Conservation (phyloP, 169 alveolate species). For the Plasmodium vinckei region DNA sequence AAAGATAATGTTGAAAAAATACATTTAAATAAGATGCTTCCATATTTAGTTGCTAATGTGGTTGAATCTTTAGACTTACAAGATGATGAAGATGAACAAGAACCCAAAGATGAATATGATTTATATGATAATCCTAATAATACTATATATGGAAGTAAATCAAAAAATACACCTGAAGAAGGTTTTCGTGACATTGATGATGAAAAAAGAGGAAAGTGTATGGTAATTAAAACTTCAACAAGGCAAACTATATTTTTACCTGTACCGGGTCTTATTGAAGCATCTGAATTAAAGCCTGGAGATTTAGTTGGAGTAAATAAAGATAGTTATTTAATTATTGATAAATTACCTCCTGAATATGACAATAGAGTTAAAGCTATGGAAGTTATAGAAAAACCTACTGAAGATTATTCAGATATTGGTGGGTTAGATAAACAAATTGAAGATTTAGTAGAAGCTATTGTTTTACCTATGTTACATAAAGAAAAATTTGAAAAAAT, state of each 20-base stretch:
- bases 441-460: constrained; percentile 99
- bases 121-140: constrained; percentile 24
- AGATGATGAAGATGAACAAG: constrained; percentile 70
- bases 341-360: constrained; percentile 99
- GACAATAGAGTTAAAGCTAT: constrained; percentile 99
- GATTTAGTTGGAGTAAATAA: constrained; percentile 99
- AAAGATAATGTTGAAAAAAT: constrained; percentile 96
- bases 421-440: constrained; percentile 99
- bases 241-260: constrained; percentile 98
- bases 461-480: constrained; percentile 99
- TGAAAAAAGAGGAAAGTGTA: constrained; percentile 88
- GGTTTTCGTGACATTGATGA: constrained; percentile 77
- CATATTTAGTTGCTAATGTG: constrained; percentile 98
- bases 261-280: constrained; percentile 97
- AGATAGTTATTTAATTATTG: constrained; percentile 97
- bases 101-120: constrained; percentile 51
- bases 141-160: constrained; percentile 4
- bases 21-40: constrained; percentile 96
- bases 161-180: constrained; percentile 3
- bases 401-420: constrained; percentile 99
- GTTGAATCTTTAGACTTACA: constrained; percentile 89
- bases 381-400: constrained; percentile 99
- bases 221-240: constrained; percentile 94
- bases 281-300: constrained; percentile 93
- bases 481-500: constrained; percentile 98